phyloP scores from a whole-genome alignment of 1,284 basidiomycete genomes.

The Coriolopsis trogii region DNA sequence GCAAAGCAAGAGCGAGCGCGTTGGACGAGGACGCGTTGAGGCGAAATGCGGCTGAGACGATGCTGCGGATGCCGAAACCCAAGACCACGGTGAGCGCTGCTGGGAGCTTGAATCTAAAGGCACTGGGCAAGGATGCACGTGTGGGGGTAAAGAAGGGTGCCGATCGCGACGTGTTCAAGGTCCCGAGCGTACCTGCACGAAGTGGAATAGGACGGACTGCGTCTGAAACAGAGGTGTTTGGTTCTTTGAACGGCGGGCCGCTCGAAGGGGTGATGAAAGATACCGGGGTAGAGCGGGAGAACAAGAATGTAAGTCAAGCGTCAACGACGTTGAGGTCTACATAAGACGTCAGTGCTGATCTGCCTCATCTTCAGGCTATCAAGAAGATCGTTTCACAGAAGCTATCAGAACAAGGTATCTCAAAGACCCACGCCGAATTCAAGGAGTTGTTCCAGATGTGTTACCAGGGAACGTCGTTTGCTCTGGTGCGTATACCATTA shows the following conservation, averaged over 20 bases:
- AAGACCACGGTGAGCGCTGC: background rate
- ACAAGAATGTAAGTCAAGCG: conserved; percentile 41
- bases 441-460: conserved; percentile 35
- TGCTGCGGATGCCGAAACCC: conserved; percentile 38
- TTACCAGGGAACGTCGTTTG: conserved; percentile 38
- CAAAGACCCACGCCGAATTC: conserved; percentile 62
- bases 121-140: conserved; percentile 22
- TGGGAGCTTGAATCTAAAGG: conserved; percentile 12
- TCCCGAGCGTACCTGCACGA: conserved; percentile 36
- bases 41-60: conserved; percentile 37
- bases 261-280: conserved; percentile 11
- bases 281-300: conserved; percentile 40
- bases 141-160: conserved; percentile 18
- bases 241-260: conserved; percentile 31
- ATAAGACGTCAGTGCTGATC: background rate
- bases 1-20: conserved; percentile 26
- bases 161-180: conserved; percentile 40
- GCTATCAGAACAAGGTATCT: conserved; percentile 45
- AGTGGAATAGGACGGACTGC: conserved; percentile 17
- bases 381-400: conserved; percentile 45
- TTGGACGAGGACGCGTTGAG: conserved; percentile 34
- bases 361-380: conserved; percentile 41
- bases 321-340: background rate
- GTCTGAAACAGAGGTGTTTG: conserved; percentile 53
- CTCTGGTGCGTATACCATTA: conserved; percentile 30